Base-by-base conservation (phyloP, 163 green algal species). In the Volvox carteri region DNA sequence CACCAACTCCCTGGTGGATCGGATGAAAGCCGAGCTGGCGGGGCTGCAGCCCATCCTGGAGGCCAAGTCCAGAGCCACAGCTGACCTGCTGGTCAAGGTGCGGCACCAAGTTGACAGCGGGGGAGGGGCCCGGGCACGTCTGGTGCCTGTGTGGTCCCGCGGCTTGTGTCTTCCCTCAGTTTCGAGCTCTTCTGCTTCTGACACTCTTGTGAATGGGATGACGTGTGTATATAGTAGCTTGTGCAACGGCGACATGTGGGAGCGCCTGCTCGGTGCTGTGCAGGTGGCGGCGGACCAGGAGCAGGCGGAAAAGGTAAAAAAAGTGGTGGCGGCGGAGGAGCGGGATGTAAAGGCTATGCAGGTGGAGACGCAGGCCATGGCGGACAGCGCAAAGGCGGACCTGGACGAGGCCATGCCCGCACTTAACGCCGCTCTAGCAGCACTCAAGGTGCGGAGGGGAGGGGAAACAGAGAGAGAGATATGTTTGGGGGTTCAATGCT, bases 361-460 rank as follows among this genome's bases (percentile, higher is more conserved):
- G 68, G 83, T 88, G 83, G 68, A 88, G 50, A 88, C 83, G 83
- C 89, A 97, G 86, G 93, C 90, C 25, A 96, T 98, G 46, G 94
- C 94, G 41, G 96, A 97, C 74, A 94, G 96, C 18, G 96, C 96
- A 39, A 94, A 97, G 79, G 93, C 92, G 4, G 96, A 98, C 83
- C 95, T 98, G 39, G 95, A 96, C 41, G 93, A 97, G 90, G 96
- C 95, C 6, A 86, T 98, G 92, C 96, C 96, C 23, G 96, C 95
- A 8, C 89, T 98, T 21, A 89, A 97, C 39, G 93, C 93, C 1
- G 96, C 96, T 0, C 70, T 97, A 25, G 92, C 97, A 78, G 95
- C 94, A 46, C 92, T 98, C 39, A 97, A 97, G 76, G 92, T 95
- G 39, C 37, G 41, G 14, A 1, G 12, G 54, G 5, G 54, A n/a